A percentile compares a stretch with the other conserved stretches of the same genome.
Conservation (phyloP, 2,329 filamentous ascomycete species). For the Trichoderma asperellum region DNA sequence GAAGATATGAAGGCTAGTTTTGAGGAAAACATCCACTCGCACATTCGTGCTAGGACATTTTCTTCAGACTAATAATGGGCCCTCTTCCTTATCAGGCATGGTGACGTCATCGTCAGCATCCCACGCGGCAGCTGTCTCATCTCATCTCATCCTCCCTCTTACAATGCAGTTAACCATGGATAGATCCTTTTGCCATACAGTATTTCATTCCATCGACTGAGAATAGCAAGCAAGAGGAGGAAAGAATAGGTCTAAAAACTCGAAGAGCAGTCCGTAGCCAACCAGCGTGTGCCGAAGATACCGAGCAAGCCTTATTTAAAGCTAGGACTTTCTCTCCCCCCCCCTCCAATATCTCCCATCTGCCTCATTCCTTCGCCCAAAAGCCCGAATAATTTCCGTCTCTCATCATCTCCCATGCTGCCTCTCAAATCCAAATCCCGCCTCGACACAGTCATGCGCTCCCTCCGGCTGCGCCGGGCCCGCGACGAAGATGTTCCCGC, state of each 20-base stretch:
- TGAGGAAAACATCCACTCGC: no score
- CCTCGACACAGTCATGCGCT: constrained; percentile 13
- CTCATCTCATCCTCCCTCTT: background rate
- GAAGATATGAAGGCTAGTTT: no score
- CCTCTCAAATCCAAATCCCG: background rate
- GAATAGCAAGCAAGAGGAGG: background rate
- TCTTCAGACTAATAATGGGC: no score
- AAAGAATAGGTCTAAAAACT: background rate
- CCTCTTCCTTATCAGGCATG: background rate
- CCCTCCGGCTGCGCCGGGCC: constrained; percentile 26
- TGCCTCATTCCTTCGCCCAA: background rate
- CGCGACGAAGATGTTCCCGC: constrained; percentile 28
- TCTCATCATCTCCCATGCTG: background rate
- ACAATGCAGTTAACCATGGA: background rate
- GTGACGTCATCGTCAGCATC: constrained; percentile 27
- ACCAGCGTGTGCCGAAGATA: background rate
- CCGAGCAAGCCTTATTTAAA: background rate
- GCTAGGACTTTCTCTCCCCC: background rate
- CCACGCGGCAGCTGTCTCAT: constrained; percentile 8
- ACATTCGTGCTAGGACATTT: no score
- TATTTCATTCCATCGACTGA: background rate
- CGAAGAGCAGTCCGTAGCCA: background rate
- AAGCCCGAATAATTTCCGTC: background rate
- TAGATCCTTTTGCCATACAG: background rate
- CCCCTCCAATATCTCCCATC: background rate